Base-by-base conservation (phyloP, 2,329 filamentous ascomycete species). In the Biscogniauxia sp. region DNA sequence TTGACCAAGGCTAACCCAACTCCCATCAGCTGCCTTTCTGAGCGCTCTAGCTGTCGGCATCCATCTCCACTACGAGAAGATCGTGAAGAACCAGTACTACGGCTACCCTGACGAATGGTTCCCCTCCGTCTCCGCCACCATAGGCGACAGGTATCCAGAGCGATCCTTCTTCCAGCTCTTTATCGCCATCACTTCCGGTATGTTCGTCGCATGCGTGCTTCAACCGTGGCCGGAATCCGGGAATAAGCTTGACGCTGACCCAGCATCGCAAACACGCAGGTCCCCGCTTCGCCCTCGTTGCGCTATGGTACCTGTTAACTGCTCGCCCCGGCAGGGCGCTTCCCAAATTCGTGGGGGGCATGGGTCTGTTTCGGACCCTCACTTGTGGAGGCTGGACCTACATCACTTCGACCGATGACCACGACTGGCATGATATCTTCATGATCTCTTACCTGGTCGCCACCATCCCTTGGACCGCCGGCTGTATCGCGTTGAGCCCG, bases 341-440 rank as follows among this genome's bases (percentile, higher is more conserved):
- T 17, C 92, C 96, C 19, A 93, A 92, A 73, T 88, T 95, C 64
- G 84, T 98, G 63, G 89, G 89, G 53, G 84, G 84, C 50, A 88
- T 91, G 69, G 95, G 95, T 59, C 68, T 97, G 56, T 89, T 98
- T 72, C 88, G 95, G 69, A 97, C 94, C 9, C 79, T 98, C 61
- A 97, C 93, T 3, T 99, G 95, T 73, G 95, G 94, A 69, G 95
- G 95, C 61, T 99, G 95, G 94, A 97, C 95, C 57, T 99, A 98
- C 76, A 88, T 99, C 63, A 99, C 95, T 25, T 98, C 95, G 64
- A 99, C 95, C 51, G 95, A 99, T 74, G 92, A 98, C 75, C 95
- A 99, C 76, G 88, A 96, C 77, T 98, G 93, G 93, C 95, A 99
- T 75, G 95, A 99, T 73, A 94, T 98, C 64, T 94, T 99, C 75